Conservation (phyloP, 257 asterid genomes). For the Thymus mandschuricus region DNA sequence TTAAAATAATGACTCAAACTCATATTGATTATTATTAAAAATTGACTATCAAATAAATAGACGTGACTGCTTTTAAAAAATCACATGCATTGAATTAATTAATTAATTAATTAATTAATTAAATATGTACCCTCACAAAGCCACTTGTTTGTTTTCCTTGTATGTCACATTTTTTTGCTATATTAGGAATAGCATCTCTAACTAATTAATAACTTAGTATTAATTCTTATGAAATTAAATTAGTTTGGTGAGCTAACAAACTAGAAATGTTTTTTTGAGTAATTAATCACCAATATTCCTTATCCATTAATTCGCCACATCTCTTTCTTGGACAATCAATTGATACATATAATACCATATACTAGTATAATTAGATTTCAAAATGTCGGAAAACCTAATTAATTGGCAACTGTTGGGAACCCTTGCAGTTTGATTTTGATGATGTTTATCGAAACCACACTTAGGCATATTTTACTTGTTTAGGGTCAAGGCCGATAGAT, state of each 20-base stretch:
- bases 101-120: constrained; percentile 10
- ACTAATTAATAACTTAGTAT: neutral
- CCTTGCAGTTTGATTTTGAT: too few relatives aligned
- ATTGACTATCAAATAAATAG: neutral
- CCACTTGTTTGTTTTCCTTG: constrained; percentile 3
- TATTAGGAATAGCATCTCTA: neutral
- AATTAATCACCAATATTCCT: constrained; percentile 27
- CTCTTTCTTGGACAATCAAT: constrained; percentile 21
- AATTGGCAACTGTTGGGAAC: neutral
- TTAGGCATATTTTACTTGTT: too few relatives aligned
- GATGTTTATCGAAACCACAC: too few relatives aligned
- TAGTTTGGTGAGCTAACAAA: constrained; percentile 35
- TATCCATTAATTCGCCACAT: constrained; percentile 6
- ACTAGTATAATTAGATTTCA: neutral
- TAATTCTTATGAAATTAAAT: constrained; percentile 17
- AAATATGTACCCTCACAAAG: constrained; percentile 4
- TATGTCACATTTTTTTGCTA: neutral
- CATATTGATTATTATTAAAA: too few relatives aligned
- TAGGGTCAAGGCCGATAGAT: too few relatives aligned
- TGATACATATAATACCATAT: neutral
- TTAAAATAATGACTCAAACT: too few relatives aligned
- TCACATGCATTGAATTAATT: constrained; percentile 4
- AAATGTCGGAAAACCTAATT: neutral
- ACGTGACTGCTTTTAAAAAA: neutral
- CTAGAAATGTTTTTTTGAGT: neutral